Evolutionary conservation across 805 yeast species (phyloP), one percentile per base, ranked within the genome.

Genomic region (Citeromyces matritensis): DNA sequence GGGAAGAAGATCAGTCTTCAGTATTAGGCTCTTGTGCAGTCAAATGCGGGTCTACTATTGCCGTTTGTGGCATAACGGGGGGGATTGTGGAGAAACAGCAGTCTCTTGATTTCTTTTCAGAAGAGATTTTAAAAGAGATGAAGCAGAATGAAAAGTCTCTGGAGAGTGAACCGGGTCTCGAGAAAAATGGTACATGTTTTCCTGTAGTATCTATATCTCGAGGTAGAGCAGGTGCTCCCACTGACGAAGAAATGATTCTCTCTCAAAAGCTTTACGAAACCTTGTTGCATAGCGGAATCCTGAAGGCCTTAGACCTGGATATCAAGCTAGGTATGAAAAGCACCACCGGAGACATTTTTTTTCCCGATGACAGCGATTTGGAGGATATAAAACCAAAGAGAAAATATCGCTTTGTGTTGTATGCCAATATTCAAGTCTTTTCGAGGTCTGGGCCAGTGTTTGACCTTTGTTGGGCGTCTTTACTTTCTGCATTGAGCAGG

Each of bases 391-490:
- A 42, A n/a, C 56, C 64, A n/a, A 55, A 57, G 37, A 56, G 68
- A 40, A 53, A 53, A 23, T 72, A 69, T 58, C 55, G 65, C 30
- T 62, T 65, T 48, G 81, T 78, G 3, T 50, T 86, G 23, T 72
- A 73, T 44, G 86, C 88, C 3, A 72, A 73, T 41, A 60, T 84
- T 26, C 74, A 77, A 41, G 84, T 85, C 1, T 75, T 81, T 41
- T 75, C 88, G 30, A 67, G 91, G 35, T 63, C 82, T 1, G 94
- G 94, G 0, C 93, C 95, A 2, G 55, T 79, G 17, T 75, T 73
- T 43, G 95, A 85, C 44, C 52, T 77, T 8, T 76, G 81, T 30
- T 78, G 85, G 72, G 69, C 65, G 13, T 69, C 86, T 3, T 50
- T 83, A 15, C 45, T 79, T 4, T 55, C 63, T 23, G 91, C 94